These are phyloP conservation scores for Cladosporium sphaerospermum DNA, from an alignment of 2,329 filamentous ascomycete genomes.

Conservation along the genomic window DNA sequence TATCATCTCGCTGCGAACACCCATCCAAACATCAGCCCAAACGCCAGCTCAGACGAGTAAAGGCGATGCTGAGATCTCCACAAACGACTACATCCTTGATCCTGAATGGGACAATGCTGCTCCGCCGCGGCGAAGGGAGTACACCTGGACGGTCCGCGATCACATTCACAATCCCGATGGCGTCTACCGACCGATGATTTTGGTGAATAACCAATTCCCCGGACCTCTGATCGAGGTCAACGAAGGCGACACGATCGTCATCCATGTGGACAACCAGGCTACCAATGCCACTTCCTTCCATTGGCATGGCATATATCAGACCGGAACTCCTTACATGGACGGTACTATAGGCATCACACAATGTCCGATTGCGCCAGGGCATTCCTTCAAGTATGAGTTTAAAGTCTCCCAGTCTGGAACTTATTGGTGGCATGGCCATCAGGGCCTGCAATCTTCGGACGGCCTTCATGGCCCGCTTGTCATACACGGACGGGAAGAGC, in stretches of 20 bases:
- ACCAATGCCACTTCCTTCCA: slow-evolving; percentile 55
- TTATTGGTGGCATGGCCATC: slow-evolving; percentile 59
- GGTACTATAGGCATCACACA: slow-evolving; percentile 58
- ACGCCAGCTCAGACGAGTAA: too few species aligned
- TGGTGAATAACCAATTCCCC: slow-evolving; percentile 37
- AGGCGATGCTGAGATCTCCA: slow-evolving; percentile 14
- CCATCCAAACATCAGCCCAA: too few species aligned
- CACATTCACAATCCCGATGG: slow-evolving; percentile 56
- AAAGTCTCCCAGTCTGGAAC: slow-evolving; percentile 43
- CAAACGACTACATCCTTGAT: slow-evolving; percentile 52
- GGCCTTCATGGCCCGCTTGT: slow-evolving; percentile 57
- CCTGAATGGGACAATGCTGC: slow-evolving; percentile 51
- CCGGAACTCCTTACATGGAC: slow-evolving; percentile 61
- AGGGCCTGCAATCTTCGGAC: slow-evolving; percentile 53
- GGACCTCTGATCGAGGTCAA: slow-evolving; percentile 37
- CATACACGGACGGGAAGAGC: slow-evolving; percentile 47
- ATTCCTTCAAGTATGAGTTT: slow-evolving; percentile 57
- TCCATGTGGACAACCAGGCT: slow-evolving; percentile 58
- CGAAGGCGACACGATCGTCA: slow-evolving; percentile 61
- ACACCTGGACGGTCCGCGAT: slow-evolving; percentile 56
- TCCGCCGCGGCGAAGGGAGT: slow-evolving; percentile 47
- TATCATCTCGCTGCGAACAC: not conserved
- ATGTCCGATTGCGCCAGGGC: slow-evolving; percentile 54
- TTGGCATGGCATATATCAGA: slow-evolving; percentile 65
- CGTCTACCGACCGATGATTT: slow-evolving; percentile 35